phyloP scores from a whole-genome alignment of 2,329 filamentous ascomycete genomes.

The Setomelanomma holmii region DNA sequence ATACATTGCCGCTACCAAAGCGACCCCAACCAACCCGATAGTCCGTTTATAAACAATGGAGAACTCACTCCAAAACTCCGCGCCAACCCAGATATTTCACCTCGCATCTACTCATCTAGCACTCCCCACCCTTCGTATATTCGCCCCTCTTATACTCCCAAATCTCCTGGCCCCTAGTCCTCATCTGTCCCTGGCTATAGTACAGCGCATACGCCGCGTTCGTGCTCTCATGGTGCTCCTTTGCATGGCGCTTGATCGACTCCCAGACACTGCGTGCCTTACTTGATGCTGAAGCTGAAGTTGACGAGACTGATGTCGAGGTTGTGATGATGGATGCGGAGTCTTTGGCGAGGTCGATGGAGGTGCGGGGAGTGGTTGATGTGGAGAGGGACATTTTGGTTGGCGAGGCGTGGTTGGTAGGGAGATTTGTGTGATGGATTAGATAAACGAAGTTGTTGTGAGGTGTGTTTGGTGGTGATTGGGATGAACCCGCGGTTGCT shows the following conservation, averaged over 20 bases:
- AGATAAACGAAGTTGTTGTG: too few relatives aligned
- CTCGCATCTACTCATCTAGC: neutral
- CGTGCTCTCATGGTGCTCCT: slow-evolving; percentile 30
- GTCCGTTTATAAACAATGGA: neutral
- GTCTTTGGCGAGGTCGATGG: slow-evolving; percentile 22
- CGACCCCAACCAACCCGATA: neutral
- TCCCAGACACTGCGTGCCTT: slow-evolving; percentile 17
- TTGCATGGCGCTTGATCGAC: slow-evolving; percentile 23
- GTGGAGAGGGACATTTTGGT: slow-evolving; percentile 17
- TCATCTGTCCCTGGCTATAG: slow-evolving; percentile 23
- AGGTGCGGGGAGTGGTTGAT: slow-evolving; percentile 25
- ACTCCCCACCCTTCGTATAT: neutral
- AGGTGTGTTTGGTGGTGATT: neutral
- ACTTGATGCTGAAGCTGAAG: slow-evolving; percentile 1
- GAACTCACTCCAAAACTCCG: neutral
- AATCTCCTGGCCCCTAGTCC: slow-evolving; percentile 8
- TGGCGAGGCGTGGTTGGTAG: too few relatives aligned
- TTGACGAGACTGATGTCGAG: slow-evolving; percentile 6
- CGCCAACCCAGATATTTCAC: neutral
- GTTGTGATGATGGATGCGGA: slow-evolving; percentile 3
- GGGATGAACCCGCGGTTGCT: neutral
- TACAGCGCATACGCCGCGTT: slow-evolving; percentile 28
- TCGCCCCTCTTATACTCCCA: slow-evolving; percentile 26
- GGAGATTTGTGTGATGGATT: too few relatives aligned
- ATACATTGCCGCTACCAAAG: neutral